These are phyloP conservation scores for Pyrenopolyporus hunteri DNA, from an alignment of 495 filamentous ascomycete genomes.

Conservation along the genomic window DNA sequence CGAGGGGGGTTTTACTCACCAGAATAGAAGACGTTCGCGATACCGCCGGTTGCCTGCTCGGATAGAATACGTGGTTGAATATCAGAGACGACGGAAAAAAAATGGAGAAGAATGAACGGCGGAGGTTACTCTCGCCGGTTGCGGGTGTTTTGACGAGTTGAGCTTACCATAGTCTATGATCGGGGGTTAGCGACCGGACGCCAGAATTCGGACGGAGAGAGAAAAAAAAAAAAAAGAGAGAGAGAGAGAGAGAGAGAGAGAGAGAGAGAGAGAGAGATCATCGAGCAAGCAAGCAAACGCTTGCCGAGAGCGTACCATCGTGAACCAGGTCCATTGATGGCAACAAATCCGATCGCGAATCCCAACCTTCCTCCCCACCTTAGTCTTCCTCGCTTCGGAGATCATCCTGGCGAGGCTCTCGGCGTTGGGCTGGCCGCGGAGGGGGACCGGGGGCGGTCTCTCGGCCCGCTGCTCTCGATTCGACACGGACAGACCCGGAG, in stretches of 20 bases:
- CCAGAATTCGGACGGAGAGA: too few species aligned
- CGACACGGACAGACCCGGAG: slow-evolving; percentile 13
- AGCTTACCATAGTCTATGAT: slow-evolving; percentile 36
- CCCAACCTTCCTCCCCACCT: slow-evolving; percentile 40
- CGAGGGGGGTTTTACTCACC: slow-evolving; percentile 52
- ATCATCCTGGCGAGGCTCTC: slow-evolving; percentile 44
- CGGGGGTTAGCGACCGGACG: slow-evolving; percentile 6
- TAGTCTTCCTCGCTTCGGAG: slow-evolving; percentile 31
- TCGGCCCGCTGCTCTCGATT: slow-evolving; percentile 17
- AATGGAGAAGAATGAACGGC: not conserved
- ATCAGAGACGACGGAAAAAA: not conserved
- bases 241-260: too few species aligned
- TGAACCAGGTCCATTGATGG: slow-evolving; percentile 73
- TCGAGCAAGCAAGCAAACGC: too few species aligned
- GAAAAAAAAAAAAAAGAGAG: too few species aligned
- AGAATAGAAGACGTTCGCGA: slow-evolving; percentile 77
- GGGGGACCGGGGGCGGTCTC: slow-evolving; percentile 3
- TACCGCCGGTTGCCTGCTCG: slow-evolving; percentile 73
- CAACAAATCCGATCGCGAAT: slow-evolving; percentile 54
- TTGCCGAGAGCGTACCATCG: slow-evolving; percentile 51
- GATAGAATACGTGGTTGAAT: not conserved
- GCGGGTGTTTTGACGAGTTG: not conserved
- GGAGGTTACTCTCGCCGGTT: too few species aligned
- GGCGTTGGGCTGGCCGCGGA: slow-evolving; percentile 9
- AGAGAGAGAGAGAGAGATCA: too few species aligned